Evolutionary conservation across 2,329 filamentous ascomycete genomes (phyloP).

Genomic region (Xylariaceae sp.): DNA sequence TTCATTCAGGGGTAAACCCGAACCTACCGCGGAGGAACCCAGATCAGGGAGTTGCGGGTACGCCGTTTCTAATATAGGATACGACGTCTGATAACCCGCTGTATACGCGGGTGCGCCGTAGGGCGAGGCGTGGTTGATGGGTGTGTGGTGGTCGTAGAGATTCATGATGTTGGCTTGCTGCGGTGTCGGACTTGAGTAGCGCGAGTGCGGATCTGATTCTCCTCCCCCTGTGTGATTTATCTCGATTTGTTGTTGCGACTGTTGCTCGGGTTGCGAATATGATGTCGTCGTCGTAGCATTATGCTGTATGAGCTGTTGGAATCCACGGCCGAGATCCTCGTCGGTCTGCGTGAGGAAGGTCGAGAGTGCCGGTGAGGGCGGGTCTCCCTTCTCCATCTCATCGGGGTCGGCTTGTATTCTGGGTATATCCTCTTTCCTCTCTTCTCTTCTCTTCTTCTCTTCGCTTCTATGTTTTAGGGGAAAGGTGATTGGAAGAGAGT

Average conservation of each 20-base stretch:
- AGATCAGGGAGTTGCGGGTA: slow-evolving; percentile 30
- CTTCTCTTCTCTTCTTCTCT: no score
- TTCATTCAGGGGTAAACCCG: neutral
- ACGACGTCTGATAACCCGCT: slow-evolving; percentile 25
- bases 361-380: slow-evolving; percentile 44
- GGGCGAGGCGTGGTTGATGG: slow-evolving; percentile 26
- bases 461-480: no score
- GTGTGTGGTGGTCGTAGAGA: slow-evolving; percentile 27
- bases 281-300: slow-evolving; percentile 31
- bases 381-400: slow-evolving; percentile 30
- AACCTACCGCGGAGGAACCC: slow-evolving; percentile 24
- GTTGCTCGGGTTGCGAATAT: slow-evolving; percentile 25
- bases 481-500: neutral
- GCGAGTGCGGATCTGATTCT: slow-evolving; percentile 34
- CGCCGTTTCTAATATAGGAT: slow-evolving; percentile 24
- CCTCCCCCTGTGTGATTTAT: slow-evolving; percentile 26
- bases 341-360: slow-evolving; percentile 31
- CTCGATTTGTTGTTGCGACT: slow-evolving; percentile 17
- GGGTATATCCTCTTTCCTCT: neutral
- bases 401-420: slow-evolving; percentile 12
- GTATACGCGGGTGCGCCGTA: slow-evolving; percentile 22
- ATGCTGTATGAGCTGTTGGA: slow-evolving; percentile 42
- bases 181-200: slow-evolving; percentile 37
- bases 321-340: slow-evolving; percentile 37
- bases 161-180: slow-evolving; percentile 28